Evolutionary conservation across 2,329 filamentous ascomycete genomes (phyloP), one percentile per base, ranked within the genome.

Genomic region (Alternaria alternata): DNA sequence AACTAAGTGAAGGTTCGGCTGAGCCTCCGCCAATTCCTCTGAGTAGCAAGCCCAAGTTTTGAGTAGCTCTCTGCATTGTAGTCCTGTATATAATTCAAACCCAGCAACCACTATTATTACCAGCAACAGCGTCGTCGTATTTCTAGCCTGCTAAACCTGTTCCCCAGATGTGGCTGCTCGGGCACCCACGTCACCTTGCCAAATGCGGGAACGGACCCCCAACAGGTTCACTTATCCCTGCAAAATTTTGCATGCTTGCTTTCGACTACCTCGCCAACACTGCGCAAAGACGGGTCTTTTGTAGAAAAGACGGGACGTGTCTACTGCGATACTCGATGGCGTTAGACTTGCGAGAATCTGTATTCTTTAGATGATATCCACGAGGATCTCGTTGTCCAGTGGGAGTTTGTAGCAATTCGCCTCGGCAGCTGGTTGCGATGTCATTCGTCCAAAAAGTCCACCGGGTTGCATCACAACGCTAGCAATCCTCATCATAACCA

Each of bases 11-110:
- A 8, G 72, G 51, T 34, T 20, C 74, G 24, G 70, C 69, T 22
- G 75, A 76, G 32, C 83, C 86, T 14, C 87, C 87, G 12, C 87
- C 87, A 3, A 74, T 89, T 18, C 87, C 87, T 1, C 66, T 87
- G 62, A 78, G 77, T 18, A 88, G 85, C 57, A 89, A 88, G 71
- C 87, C 87, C 11, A 81, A 79, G 59, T 76, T 74, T 18, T 62
- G 26, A 44, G 32, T 3, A 16, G 56, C 18, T 2, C n/a, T 34
- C 1, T 30, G n/a, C 30, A 22, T 3, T 32, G 6, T 48, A 48
- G 46, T 48, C 18, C 24, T 34, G 24, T 12, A 5, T 7, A 2
- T 38, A 49, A 49, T 49, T 1, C 20, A 49, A 7, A 20, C 8
- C n/a, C 22, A 49, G 2, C 14, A 49, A 3, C 16, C 4, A 3